Conservation (phyloP, 2,329 filamentous ascomycete genomes). For the Colletotrichum chlorophyti region DNA sequence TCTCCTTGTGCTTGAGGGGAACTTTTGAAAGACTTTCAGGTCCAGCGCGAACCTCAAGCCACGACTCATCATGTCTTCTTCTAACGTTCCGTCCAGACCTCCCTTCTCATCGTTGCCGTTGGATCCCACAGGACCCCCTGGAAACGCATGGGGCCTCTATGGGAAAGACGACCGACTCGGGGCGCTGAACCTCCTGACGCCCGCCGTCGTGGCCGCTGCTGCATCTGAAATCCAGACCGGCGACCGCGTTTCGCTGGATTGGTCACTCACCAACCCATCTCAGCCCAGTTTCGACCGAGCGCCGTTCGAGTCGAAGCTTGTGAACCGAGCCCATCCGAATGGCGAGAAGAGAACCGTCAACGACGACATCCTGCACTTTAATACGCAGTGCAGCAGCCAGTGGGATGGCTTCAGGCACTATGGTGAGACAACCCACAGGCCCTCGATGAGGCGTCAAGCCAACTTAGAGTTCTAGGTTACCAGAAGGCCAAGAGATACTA, state of each 20-base stretch:
- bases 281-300: slow-evolving; percentile 42
- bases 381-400: slow-evolving; percentile 46
- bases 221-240: slow-evolving; percentile 31
- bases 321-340: slow-evolving; percentile 42
- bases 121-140: slow-evolving; percentile 53
- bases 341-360: slow-evolving; percentile 38
- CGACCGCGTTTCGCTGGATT: slow-evolving; percentile 41
- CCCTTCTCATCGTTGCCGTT: slow-evolving; percentile 49
- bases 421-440: slow-evolving; percentile 9
- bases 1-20: neutral
- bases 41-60: no score
- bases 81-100: neutral
- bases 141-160: slow-evolving; percentile 64
- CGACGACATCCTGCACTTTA: slow-evolving; percentile 42
- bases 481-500: slow-evolving; percentile 43
- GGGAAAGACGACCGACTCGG: slow-evolving; percentile 58
- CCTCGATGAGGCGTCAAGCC: slow-evolving; percentile 21
- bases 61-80: neutral
- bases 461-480: slow-evolving; percentile 33
- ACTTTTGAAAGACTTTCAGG: neutral
- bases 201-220: slow-evolving; percentile 42
- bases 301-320: slow-evolving; percentile 42
- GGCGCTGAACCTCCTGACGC: slow-evolving; percentile 61
- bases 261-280: slow-evolving; percentile 39
- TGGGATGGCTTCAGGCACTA: slow-evolving; percentile 48